A percentile compares a stretch with the other conserved stretches of the same genome.
These are phyloP conservation scores for Symbiotaphrina buchneri DNA, from an alignment of 495 filamentous ascomycete species.

Conservation along the genomic window DNA sequence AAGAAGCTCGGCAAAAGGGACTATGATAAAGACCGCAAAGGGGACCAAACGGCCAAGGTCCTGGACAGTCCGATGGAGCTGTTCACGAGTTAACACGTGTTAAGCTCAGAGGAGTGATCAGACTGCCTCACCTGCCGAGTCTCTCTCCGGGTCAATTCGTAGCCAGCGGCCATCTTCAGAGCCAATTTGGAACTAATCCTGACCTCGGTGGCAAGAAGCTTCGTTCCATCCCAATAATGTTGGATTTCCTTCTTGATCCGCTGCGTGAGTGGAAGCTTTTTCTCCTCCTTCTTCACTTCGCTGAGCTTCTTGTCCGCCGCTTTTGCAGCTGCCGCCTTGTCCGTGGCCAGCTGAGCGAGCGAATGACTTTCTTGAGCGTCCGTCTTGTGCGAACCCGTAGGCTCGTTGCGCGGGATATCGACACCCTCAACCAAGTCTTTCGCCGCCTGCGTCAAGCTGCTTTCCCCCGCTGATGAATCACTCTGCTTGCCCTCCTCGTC, in stretches of 20 bases:
- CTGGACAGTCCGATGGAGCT: constrained; percentile 77
- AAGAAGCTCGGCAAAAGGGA: constrained; percentile 90
- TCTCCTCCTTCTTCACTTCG: constrained; percentile 56
- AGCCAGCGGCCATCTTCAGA: constrained; percentile 92
- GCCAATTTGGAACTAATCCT: constrained; percentile 78
- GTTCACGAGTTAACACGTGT: constrained; percentile 2
- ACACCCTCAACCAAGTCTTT: constrained; percentile 6
- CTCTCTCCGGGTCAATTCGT: constrained; percentile 88
- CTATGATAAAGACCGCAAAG: constrained; percentile 91
- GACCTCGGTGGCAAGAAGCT: constrained; percentile 80
- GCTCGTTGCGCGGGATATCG: constrained; percentile 12
- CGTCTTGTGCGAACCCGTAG: constrained; percentile 19
- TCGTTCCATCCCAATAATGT: constrained; percentile 99
- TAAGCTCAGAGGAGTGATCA: neutral
- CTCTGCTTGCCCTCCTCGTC: constrained; percentile 17
- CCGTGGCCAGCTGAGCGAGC: constrained; percentile 22
- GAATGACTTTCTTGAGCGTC: constrained; percentile 19
- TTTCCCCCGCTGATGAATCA: constrained; percentile 12
- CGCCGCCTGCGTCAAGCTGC: constrained; percentile 5
- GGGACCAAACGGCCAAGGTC: constrained; percentile 86
- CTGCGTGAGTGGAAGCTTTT: constrained; percentile 71
- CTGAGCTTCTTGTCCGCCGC: constrained; percentile 24
- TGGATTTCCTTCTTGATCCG: constrained; percentile 79
- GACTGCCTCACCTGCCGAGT: constrained; percentile 46
- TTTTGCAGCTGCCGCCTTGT: constrained; percentile 16